Base-by-base conservation (phyloP, 768 basidiomycete species). In the Roridomyces roridus region DNA sequence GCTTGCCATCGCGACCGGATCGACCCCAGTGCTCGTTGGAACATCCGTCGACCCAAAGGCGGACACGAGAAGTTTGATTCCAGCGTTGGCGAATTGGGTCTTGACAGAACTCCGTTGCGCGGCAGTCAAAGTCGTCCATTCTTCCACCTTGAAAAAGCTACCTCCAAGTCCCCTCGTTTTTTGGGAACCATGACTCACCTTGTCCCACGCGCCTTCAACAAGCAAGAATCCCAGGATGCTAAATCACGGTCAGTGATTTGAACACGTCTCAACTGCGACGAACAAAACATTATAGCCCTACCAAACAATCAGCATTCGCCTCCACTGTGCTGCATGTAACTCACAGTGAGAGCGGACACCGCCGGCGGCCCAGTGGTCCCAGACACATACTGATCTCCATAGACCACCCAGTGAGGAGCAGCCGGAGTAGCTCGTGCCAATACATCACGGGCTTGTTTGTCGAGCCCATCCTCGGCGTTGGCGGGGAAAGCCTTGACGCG, bases 11-110 rank as follows among this genome's bases (percentile, higher is more conserved):
- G 74, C 70, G 6, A 84, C 70, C 14, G 89, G 85, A 67, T 91
- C 83, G n/a, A 79, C 81, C 35, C 79, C 77, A 8, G 64, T 70
- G 5, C 80, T 75, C 6, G 87, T 89, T 3, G 88, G 88, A 14
- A 77, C 73, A 64, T 88, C 84, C 1, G 73, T 74, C 1, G 85
- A 76, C 21, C 87, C 87, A 64, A 89, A 89, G 1, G 79, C 83
- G n/a, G 86, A 86, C 7, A 89, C 88, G 54, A 87, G 79, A 31
- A 89, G 70, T 47, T 80, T 82, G 67, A 88, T 81, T 17, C 86
- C 86, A 18, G 85, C 85, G 18, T 78, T 66, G 31, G 76, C 74
- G 63, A 87, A 88, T 51, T 82, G 73, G 1, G 80, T 68, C 62
- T 85, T 80, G 60, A 85, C 70, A 39, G 75, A 68, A 34, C 79